Conservation (phyloP, 768 basidiomycete genomes). For the Lenzites betulinus region DNA sequence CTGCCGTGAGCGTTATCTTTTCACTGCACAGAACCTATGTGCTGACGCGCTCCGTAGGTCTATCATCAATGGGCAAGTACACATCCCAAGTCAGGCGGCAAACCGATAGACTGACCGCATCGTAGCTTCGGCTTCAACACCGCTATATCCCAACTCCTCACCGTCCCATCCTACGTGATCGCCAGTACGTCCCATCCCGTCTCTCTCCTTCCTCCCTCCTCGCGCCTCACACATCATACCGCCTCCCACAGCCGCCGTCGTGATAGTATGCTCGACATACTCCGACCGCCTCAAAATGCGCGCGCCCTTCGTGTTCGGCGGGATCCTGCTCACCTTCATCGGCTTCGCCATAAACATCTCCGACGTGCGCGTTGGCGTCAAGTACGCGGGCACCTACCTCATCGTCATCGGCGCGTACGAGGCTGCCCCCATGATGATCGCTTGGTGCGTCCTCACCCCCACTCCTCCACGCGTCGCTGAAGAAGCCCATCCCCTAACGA, state of each 20-base stretch:
- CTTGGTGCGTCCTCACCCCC: conserved; percentile 44
- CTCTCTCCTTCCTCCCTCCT: neutral
- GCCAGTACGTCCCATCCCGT: conserved; percentile 42
- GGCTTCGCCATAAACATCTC: conserved; percentile 71
- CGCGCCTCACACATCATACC: too few relatives aligned
- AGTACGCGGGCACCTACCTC: conserved; percentile 76
- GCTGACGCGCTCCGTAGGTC: conserved; percentile 40
- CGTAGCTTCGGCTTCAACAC: conserved; percentile 59
- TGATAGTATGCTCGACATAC: conserved; percentile 53
- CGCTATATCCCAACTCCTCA: conserved; percentile 62
- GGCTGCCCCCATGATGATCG: conserved; percentile 57
- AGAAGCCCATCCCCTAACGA: too few relatives aligned
- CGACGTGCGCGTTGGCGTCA: conserved; percentile 48
- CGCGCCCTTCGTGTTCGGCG: conserved; percentile 57
- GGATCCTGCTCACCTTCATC: conserved; percentile 50
- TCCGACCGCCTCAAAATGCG: conserved; percentile 61
- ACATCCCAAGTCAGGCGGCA: neutral
- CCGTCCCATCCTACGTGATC: conserved; percentile 63
- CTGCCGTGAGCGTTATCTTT: conserved; percentile 60
- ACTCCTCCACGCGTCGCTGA: too few relatives aligned
- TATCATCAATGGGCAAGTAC: conserved; percentile 55
- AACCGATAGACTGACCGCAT: neutral
- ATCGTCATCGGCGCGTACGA: conserved; percentile 66
- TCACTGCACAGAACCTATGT: too few relatives aligned
- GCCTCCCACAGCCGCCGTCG: conserved; percentile 49